Conservation (phyloP, 345 rosid genomes). For the Populus deltoides region DNA sequence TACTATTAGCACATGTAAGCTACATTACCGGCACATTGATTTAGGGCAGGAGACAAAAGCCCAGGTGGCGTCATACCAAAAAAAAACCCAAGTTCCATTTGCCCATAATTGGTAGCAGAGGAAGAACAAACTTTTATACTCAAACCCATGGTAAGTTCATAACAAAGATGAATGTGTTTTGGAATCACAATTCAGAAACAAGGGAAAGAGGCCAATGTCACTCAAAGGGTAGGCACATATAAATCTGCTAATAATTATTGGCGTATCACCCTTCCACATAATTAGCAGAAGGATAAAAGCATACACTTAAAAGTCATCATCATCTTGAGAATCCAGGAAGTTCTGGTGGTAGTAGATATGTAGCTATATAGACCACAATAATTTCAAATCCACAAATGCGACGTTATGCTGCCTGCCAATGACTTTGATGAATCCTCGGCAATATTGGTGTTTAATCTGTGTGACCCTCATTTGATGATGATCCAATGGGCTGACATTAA, state of each 20-base stretch:
- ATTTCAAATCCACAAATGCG: neutral
- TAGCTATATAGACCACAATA: neutral
- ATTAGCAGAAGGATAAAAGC: neutral
- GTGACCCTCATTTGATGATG: constrained; percentile 9
- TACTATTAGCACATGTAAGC: too few species aligned
- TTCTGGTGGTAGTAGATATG: neutral
- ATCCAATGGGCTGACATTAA: constrained; percentile 32
- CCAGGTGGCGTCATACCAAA: too few species aligned
- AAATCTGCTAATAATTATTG: constrained; percentile 1
- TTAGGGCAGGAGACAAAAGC: too few species aligned
- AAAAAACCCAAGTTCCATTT: neutral
- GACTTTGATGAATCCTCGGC: neutral
- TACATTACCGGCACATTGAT: too few species aligned
- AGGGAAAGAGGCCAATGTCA: neutral
- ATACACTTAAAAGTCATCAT: neutral
- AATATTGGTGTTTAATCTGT: neutral
- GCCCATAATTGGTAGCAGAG: neutral
- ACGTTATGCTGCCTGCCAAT: neutral
- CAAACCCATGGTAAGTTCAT: neutral
- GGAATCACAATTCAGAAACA: neutral
- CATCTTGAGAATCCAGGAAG: neutral
- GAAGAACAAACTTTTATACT: too few species aligned
- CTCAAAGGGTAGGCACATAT: neutral
- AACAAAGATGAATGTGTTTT: neutral
- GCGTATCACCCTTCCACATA: constrained; percentile 4